Percentiles rank a stretch among this genome's conserved stretches.
Conservation (phyloP, 169 alveolate genomes). For the Cryptosporidium canis region DNA sequence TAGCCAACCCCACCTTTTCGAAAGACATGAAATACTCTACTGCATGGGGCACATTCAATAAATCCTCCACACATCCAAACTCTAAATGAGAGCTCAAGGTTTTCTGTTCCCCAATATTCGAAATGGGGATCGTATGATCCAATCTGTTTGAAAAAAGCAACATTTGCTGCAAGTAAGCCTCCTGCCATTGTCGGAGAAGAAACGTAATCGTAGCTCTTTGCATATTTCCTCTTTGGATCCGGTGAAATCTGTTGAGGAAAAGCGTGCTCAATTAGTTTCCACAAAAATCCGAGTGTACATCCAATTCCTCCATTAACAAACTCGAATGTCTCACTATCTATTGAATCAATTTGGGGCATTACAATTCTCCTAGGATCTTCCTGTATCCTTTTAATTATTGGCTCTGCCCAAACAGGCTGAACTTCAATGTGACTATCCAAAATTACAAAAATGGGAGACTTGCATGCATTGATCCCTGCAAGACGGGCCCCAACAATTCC, state of each 20-base stretch:
- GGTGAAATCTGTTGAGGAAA: slow-evolving; percentile 64
- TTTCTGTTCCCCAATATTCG: slow-evolving; percentile 81
- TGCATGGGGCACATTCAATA: slow-evolving; percentile 80
- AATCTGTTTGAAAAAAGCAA: slow-evolving; percentile 73
- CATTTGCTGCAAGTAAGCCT: slow-evolving; percentile 78
- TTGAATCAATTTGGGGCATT: slow-evolving; percentile 81
- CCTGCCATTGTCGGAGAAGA: slow-evolving; percentile 82
- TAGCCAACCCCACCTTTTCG: slow-evolving; percentile 80
- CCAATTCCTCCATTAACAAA: slow-evolving; percentile 80
- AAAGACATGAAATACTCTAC: slow-evolving; percentile 79
- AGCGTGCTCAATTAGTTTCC: slow-evolving; percentile 81
- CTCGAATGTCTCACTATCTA: slow-evolving; percentile 77
- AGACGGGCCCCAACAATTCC: slow-evolving; percentile 82
- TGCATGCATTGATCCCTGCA: slow-evolving; percentile 75
- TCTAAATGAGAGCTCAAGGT: slow-evolving; percentile 78
- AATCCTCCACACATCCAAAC: slow-evolving; percentile 83
- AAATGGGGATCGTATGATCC: slow-evolving; percentile 77
- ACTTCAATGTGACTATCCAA: slow-evolving; percentile 81
- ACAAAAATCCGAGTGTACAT: slow-evolving; percentile 78
- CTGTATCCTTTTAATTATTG: slow-evolving; percentile 75
- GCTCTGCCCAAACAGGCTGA: slow-evolving; percentile 80
- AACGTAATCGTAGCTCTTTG: slow-evolving; percentile 73
- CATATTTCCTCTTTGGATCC: slow-evolving; percentile 48
- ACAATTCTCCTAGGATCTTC: slow-evolving; percentile 75
- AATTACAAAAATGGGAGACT: slow-evolving; percentile 75